Conservation (phyloP, 768 basidiomycete genomes). For the Tephrocybe sp. region DNA sequence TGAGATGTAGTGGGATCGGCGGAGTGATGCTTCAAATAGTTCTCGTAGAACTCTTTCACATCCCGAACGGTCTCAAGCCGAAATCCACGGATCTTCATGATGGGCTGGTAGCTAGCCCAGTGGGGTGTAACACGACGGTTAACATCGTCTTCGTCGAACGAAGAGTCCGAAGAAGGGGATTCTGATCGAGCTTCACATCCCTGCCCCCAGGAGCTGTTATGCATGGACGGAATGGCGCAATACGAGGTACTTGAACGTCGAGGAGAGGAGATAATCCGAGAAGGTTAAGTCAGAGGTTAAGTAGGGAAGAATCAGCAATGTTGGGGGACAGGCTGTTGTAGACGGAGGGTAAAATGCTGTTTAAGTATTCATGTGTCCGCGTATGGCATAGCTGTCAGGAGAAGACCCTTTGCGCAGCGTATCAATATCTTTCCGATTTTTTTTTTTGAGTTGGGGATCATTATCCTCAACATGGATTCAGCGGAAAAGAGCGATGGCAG, state of each 20-base stretch:
- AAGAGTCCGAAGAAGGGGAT: slow-evolving; percentile 48
- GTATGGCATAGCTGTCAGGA: slow-evolving; percentile 22
- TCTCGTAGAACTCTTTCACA: slow-evolving; percentile 57
- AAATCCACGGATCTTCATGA: slow-evolving; percentile 53
- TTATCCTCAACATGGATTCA: slow-evolving; percentile 31
- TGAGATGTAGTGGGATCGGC: slow-evolving; percentile 11
- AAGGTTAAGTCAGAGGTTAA: background rate
- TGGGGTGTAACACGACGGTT: slow-evolving; percentile 61
- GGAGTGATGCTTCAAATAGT: slow-evolving; percentile 13
- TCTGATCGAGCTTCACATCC: slow-evolving; percentile 28
- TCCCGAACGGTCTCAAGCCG: slow-evolving; percentile 70
- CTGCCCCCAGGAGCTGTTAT: slow-evolving; percentile 20
- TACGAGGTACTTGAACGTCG: slow-evolving; percentile 1
- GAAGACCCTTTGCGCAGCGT: slow-evolving; percentile 24
- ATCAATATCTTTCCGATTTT: slow-evolving; percentile 26
- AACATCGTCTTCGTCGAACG: slow-evolving; percentile 56
- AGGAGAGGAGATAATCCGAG: background rate
- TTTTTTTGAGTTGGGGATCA: slow-evolving; percentile 29
- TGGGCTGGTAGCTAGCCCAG: slow-evolving; percentile 56
- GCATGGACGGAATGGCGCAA: slow-evolving; percentile 17
- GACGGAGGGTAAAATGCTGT: slow-evolving; percentile 10
- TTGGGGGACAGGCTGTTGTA: slow-evolving; percentile 1
- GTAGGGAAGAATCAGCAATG: background rate
- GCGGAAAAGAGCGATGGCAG: slow-evolving; percentile 30
- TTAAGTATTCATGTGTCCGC: slow-evolving; percentile 19